phyloP scores from a whole-genome alignment of 2,329 filamentous ascomycete genomes.

The Colletotrichum caudatum region DNA sequence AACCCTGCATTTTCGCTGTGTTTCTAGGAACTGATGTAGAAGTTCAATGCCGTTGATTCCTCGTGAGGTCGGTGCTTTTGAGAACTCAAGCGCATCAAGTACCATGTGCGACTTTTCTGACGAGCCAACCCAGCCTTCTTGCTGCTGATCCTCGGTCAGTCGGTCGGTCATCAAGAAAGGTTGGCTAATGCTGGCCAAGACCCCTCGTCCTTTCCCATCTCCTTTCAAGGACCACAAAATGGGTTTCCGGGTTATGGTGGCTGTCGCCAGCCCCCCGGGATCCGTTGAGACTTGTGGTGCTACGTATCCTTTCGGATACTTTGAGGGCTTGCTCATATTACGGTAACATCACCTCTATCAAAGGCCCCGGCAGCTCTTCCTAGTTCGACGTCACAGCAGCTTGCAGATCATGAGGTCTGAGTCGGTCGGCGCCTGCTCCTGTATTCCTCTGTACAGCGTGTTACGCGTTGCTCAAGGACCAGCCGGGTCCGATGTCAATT shows the following conservation, averaged over 20 bases:
- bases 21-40: no score
- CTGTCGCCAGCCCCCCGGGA: neutral
- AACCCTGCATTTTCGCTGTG: neutral
- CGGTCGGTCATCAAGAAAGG: slow-evolving; percentile 4
- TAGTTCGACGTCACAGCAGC: slow-evolving; percentile 16
- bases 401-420: slow-evolving; percentile 27
- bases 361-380: slow-evolving; percentile 14
- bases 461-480: slow-evolving; percentile 1
- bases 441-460: slow-evolving; percentile 24
- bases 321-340: slow-evolving; percentile 22
- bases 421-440: slow-evolving; percentile 28
- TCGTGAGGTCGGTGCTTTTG: neutral
- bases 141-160: slow-evolving; percentile 3
- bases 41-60: no score
- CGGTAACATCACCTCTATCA: slow-evolving; percentile 26
- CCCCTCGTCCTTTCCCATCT: neutral
- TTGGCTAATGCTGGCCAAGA: neutral
- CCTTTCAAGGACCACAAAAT: slow-evolving; percentile 3
- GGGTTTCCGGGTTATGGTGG: neutral
- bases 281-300: neutral
- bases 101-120: neutral
- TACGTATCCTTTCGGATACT: neutral
- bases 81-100: slow-evolving; percentile 12
- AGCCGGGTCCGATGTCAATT: slow-evolving; percentile 11
- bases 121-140: slow-evolving; percentile 21